Evolutionary conservation across 1,284 basidiomycete species (phyloP).

Genomic region (Cutaneotrichosporon mucoides): DNA sequence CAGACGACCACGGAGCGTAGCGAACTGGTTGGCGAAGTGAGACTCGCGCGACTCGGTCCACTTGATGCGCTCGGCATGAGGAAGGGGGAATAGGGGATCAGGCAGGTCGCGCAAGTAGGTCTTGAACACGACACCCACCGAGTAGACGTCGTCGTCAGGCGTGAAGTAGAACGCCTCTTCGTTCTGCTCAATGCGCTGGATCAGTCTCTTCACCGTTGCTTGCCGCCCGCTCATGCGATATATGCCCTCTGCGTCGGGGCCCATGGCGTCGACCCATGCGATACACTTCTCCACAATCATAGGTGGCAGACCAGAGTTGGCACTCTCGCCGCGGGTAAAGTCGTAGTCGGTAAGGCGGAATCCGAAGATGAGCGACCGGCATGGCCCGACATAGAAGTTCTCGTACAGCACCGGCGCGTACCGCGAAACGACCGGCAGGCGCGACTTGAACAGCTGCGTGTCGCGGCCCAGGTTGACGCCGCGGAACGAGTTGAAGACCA

Average conservation of each 20-base stretch:
- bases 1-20: slow-evolving; percentile 71
- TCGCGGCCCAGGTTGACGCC: slow-evolving; percentile 68
- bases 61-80: slow-evolving; percentile 75
- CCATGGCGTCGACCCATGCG: slow-evolving; percentile 70
- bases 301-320: slow-evolving; percentile 61
- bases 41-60: slow-evolving; percentile 71
- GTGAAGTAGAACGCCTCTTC: slow-evolving; percentile 78
- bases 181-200: slow-evolving; percentile 84
- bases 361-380: slow-evolving; percentile 76
- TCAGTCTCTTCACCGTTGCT: slow-evolving; percentile 69
- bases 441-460: slow-evolving; percentile 28
- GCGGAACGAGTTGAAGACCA: slow-evolving; percentile 53
- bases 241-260: slow-evolving; percentile 73
- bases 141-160: slow-evolving; percentile 75
- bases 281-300: slow-evolving; percentile 82
- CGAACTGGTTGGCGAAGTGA: slow-evolving; percentile 67
- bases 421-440: slow-evolving; percentile 5
- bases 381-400: slow-evolving; percentile 65
- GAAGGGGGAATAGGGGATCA: slow-evolving; percentile 81
- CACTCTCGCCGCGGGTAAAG: slow-evolving; percentile 68
- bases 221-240: slow-evolving; percentile 64
- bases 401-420: slow-evolving; percentile 37
- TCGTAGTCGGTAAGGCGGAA: slow-evolving; percentile 89
- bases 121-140: slow-evolving; percentile 85
- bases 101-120: slow-evolving; percentile 82